Base-by-base conservation (phyloP, 768 basidiomycete species). In the Leccinum disarticulatum region DNA sequence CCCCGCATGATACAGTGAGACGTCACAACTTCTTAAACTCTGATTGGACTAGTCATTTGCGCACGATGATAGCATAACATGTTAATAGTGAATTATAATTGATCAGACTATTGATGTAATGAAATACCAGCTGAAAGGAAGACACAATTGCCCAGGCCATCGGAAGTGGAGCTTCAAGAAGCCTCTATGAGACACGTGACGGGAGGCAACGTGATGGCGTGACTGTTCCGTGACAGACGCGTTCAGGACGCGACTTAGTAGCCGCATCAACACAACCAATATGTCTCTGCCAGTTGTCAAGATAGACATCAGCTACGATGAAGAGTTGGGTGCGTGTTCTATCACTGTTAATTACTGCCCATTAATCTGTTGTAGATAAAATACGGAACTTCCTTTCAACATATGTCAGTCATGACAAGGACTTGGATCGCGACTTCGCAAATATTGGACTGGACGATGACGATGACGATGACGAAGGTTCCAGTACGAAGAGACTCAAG, bases 331-430 rank as follows among this genome's bases (percentile, higher is more conserved):
- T 87, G 41, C 31, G 70, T 62, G 46, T 43, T 0, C 10, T 27
- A 14, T 11, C 14, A 14, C 10, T 22, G 4, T 19, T 10, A 9
- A 25, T 54, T 1, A 27, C 31, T 63, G 14, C 59, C 14, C 4
- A 19, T 48, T 64, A 31, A 68, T 31, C 13, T 27, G 11, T 54
- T 22, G 33, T 67, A 94, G 91, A 82, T 14, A 83, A 79, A 74
- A 91, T 95, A 69, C 77, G 77, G 48, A 79, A 79, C 61, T 93
- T 95, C 70, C 70, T 95, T 63, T 83, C 85, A 49, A 85, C 80
- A 49, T 94, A 85, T 77, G 82, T 85, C 65, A 77, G 77, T 30
- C 79, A 78, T 59, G 81, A 84, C 69, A 85, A 88, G 72, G 90
- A 91, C 66, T 74, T 93, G 54, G 80, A 82, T 48, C 76, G 77